Base-by-base conservation (phyloP, 108 stramenopile genomes). In the Skeletonema costatum region DNA sequence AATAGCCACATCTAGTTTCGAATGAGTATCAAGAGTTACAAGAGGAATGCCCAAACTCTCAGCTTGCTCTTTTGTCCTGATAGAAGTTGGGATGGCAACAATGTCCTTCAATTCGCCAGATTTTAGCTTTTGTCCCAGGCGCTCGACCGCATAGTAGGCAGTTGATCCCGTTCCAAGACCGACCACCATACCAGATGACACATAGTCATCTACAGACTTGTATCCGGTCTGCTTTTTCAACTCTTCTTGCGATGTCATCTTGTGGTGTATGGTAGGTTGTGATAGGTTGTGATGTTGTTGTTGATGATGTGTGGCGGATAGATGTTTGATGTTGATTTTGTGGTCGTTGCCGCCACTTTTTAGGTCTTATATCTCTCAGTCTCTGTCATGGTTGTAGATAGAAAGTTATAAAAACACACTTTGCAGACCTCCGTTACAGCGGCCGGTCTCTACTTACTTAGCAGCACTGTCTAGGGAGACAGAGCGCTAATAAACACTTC, bases 151-250 rank as follows among this genome's bases (percentile, higher is more conserved):
- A 79, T 92, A 99, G 73, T 97, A 98, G 16, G 98, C 97, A 29
- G 99, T 99, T 65, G 97, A 98, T 46, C 99, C 99, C 53, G 98
- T 98, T 70, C 99, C 99, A 32, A 99, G 87, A 14, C 99, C 99
- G 65, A 99, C 97, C n/a, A 97, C 96, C 99, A 99, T 98, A 19
- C 98, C 99, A 70, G 82, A 85, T 61, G 84, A 86, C 76, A 97
- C 93, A 82, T 97, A 94, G 80, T 97, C 96, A 66, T 97, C 96
- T 56, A 97, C 92, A 58, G 93, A 86, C 66, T 97, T 93, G 90
- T 97, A 97, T 16, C 96, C 96, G 31, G 92, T 92, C 78, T 74
- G 75, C 74, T 97, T 94, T 72, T 97, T 97, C 36, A 97, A 87
- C 81, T 97, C 96, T 51, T 95, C 93, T 84, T 96, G 95, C 13